phyloP scores from a whole-genome alignment of 768 basidiomycete genomes.

The Nidularia pulvinata region DNA sequence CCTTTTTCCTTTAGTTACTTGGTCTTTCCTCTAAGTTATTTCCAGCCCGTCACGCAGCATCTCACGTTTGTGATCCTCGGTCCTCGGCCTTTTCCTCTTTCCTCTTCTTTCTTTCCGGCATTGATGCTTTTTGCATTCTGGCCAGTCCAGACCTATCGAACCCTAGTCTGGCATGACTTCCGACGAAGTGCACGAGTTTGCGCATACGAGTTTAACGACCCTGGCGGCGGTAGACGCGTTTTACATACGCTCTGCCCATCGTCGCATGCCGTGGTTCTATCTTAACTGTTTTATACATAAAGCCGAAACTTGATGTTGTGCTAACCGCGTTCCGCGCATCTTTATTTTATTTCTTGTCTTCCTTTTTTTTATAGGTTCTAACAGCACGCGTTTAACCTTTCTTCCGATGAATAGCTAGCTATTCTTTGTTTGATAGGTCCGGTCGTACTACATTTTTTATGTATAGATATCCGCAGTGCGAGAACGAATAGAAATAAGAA shows the following conservation, averaged over 20 bases:
- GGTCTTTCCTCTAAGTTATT: conserved; percentile 27
- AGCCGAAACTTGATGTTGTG: neutral
- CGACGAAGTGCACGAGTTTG: neutral
- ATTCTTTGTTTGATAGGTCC: conserved; percentile 10
- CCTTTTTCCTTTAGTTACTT: conserved; percentile 25
- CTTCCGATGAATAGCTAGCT: neutral
- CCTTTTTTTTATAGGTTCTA: too few relatives aligned
- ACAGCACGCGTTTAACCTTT: too few relatives aligned
- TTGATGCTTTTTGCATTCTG: neutral
- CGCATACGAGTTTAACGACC: neutral
- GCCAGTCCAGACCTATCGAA: neutral
- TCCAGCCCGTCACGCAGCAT: conserved; percentile 3
- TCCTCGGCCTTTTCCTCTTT: neutral
- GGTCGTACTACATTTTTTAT: conserved; percentile 1
- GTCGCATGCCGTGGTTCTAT: neutral
- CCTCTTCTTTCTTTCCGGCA: neutral
- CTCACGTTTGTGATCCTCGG: conserved; percentile 8
- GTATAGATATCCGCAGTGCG: conserved; percentile 9
- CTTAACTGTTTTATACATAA: neutral
- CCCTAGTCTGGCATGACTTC: neutral
- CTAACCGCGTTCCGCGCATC: neutral
- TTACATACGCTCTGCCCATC: neutral
- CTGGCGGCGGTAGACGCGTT: neutral
- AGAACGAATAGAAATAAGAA: conserved; percentile 10
- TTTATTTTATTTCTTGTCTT: conserved; percentile 2